Evolutionary conservation across 352 stramenopile species (phyloP), one percentile per base, ranked within the genome.

Genomic region (Phytophthora parvispora): DNA sequence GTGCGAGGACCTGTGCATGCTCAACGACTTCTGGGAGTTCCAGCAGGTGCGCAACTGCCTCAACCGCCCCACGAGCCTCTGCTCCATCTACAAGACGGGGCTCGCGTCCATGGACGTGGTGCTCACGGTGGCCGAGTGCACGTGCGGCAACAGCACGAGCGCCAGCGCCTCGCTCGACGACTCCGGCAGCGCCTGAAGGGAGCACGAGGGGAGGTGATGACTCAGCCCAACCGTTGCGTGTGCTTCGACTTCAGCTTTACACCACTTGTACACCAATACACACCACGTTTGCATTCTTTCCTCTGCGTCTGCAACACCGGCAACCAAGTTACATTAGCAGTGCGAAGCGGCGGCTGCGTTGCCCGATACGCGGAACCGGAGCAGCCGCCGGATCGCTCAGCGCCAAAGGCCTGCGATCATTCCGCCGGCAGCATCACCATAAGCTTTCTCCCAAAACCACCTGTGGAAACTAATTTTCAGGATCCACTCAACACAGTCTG

Each of bases 41-140:
- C 83, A 91, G 68, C 56, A 87, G 47, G 64, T 42, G 24, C 83
- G 82, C 69, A 91, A 90, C 64, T 93, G 85, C 72, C n/a, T 72
- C 38, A 83, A 77, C 63, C 69, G 73, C 43, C 72, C 81, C 27
- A 89, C 79, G 6, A 77, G 69, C 20, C 79, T 91, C 29, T 93
- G 83, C 65, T 79, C 75, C 49, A 64, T 85, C 64, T 93, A 88
- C 78, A 87, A 87, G 60, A 66, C 76, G 6, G 80, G 74, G 1
- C 57, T 81, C 16, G 66, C 77, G 1, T 81, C 74, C 2, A 70
- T 90, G 50, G 72, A 90, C 10, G 69, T 78, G 7, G 85, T 93
- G 56, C 49, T 91, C 42, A 74, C 67, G 12, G 78, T 88, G 50
- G 78, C 85, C 28, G 85, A 91, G 57, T 93, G 85, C 74, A 47